A percentile compares a stretch with the other conserved stretches of the same genome.
These are phyloP conservation scores for Calonectria hongkongensis DNA, from an alignment of 2,329 filamentous ascomycete genomes.

Conservation along the genomic window DNA sequence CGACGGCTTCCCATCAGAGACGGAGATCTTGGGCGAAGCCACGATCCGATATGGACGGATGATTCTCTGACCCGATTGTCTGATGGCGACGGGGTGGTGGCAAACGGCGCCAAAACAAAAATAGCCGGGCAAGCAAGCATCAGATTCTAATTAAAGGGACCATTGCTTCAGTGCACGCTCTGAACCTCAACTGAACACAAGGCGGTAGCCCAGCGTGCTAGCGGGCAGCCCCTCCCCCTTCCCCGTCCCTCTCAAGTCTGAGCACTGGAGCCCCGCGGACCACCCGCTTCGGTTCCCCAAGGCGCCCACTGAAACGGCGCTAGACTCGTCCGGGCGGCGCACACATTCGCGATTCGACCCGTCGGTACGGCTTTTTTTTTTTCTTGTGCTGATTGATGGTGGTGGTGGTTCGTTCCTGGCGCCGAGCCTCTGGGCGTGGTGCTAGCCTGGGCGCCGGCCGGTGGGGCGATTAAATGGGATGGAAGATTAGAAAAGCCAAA, in stretches of 20 bases:
- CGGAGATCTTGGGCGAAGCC: neutral
- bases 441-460: neutral
- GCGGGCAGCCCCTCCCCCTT: neutral
- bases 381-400: neutral
- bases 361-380: neutral
- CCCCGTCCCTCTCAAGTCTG: neutral
- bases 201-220: constrained; percentile 16
- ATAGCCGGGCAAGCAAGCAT: constrained; percentile 1
- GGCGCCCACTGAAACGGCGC: constrained; percentile 50
- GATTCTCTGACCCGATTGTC: neutral
- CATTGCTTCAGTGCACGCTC: constrained; percentile 11
- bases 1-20: constrained; percentile 1
- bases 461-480: neutral
- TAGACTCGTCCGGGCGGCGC: constrained; percentile 39
- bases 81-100: neutral
- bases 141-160: constrained; percentile 32
- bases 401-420: neutral
- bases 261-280: constrained; percentile 39
- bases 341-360: neutral
- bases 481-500: constrained; percentile 8
- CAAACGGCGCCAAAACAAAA: constrained; percentile 20
- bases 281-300: constrained; percentile 44
- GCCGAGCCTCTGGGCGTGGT: neutral
- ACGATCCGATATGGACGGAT: no score
- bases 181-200: constrained; percentile 30